phyloP scores from a whole-genome alignment of 73 alveolate genomes.

The Paramecium tetraurelia region DNA sequence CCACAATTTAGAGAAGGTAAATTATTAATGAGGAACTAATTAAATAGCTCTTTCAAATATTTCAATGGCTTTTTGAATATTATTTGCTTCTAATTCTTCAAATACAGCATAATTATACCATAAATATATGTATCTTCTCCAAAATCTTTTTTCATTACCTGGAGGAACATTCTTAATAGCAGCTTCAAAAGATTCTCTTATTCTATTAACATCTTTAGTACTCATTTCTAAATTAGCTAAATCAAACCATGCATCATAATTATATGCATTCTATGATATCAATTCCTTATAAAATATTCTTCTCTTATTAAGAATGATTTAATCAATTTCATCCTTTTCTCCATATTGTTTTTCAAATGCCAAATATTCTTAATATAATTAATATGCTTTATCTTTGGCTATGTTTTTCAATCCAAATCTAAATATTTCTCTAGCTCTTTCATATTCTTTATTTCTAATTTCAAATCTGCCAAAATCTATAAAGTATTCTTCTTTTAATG shows the following conservation, averaged over 20 bases:
- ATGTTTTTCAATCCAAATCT: constrained; percentile 91
- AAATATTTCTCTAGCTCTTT: constrained; percentile 93
- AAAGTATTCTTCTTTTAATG: constrained; percentile 90
- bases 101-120: constrained; percentile 96
- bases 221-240: constrained; percentile 55
- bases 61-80: constrained; percentile 69
- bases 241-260: constrained; percentile 69
- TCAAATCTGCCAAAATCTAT: constrained; percentile 93
- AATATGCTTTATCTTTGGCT: constrained; percentile 75
- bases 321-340: constrained; percentile 94
- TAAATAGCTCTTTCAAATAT: constrained; percentile 79
- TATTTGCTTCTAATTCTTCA: constrained; percentile 86
- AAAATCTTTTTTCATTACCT: constrained; percentile 57
- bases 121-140: constrained; percentile 61
- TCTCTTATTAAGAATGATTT: constrained; percentile 88
- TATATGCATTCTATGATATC: constrained; percentile 32
- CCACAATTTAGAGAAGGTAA: constrained; percentile 93
- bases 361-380: constrained; percentile 86
- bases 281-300: constrained; percentile 71
- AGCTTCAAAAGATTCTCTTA: constrained; percentile 56
- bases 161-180: constrained; percentile 60
- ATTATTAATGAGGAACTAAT: constrained; percentile 85
- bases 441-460: constrained; percentile 89
- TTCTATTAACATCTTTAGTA: constrained; percentile 50
- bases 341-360: constrained; percentile 98